Evolutionary conservation across 441 rosid genomes (phyloP), one percentile per base, ranked within the genome.

Genomic region (Croton laevigatus): DNA sequence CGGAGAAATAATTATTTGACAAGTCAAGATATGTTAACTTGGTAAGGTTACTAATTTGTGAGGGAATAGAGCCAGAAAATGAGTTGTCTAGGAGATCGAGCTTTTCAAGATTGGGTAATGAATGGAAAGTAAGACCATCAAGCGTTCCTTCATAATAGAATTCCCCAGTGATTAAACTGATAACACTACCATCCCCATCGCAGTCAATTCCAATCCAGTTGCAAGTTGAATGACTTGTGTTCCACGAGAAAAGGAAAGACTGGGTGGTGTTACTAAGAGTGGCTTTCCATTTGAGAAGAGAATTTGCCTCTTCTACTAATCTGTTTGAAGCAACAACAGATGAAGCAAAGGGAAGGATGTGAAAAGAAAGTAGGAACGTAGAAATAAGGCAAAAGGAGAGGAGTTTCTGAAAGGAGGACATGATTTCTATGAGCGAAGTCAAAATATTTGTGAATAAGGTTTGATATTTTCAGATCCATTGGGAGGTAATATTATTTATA

Each of bases 81-180:
- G n/a, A n/a, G n/a, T n/a, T n/a, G n/a, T n/a, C n/a, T n/a, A n/a
- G n/a, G n/a, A n/a, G n/a, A n/a, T n/a, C n/a, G n/a, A n/a, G n/a
- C n/a, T n/a, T n/a, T n/a, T n/a, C 2, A n/a, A 76, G 76, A 37
- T 68, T 14, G 13, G 67, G 70, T 23, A 77, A 69, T 10, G 67
- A 63, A 2, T 62, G 59, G 40, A 77, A 77, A 62, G 36, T 63
- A 52, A 77, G 66, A 16, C 11, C 53, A 0, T 64, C 12, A 19
- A 73, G 71, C 10, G 63, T 68, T 20, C 76, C 80, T 49, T 11
- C 46, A 48, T 67, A 36, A 58, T 55, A 46, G 16, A 38, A 42
- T 63, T 12, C 1, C 0, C 34, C 0, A 45, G 69, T 55, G 14
- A 5, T 72, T 16, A 72, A 37, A 20, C 11, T 49, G 51, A 9